Evolutionary conservation across 108 stramenopile species (phyloP), one percentile per base, ranked within the genome.

Genomic region (Pseudonitzschia delicatissima): DNA sequence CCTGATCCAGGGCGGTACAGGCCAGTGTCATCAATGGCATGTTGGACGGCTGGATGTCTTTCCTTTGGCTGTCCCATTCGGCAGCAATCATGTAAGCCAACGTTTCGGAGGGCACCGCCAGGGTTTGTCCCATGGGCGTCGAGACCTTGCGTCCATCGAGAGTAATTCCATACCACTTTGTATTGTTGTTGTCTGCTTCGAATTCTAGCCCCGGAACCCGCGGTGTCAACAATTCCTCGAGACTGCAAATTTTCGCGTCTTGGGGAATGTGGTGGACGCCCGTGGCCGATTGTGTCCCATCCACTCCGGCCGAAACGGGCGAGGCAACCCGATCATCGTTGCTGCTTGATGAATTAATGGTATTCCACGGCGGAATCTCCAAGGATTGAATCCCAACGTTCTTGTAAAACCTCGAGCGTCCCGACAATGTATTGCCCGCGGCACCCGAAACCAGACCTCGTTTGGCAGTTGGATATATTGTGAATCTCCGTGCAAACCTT

Each of bases 1-100:
- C 84, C 66, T 96, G 94, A 79, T 96, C 94, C 39, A 96, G 78
- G 13, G 87, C 82, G 13, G 93, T 99, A 83, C 86, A 97, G 32
- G 68, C 93, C 74, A 98, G 68, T 0, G 96, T 96, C 96, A 95
- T 98, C n/a, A 97, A 73, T 5, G 98, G 97, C 97, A 98, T 98
- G 50, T 91, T 80, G n/a, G 94, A 81, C 9, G 97, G 97, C 58
- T 91, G 79, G 11, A 98, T 73, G 45, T 80, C 72, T 45, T 75
- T 64, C 4, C 26, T 63, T 73, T 97, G 96, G 0, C 84, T 69
- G 59, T 98, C 94, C 97, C 98, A 98, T 71, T 99, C 98, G 25
- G 89, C 81, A 0, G 96, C 96, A 28, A 98, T 79, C 12, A 87
- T 87, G 47, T 77, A 67, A 5, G 98, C 98, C 28, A 98, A 78